Evolutionary conservation across 352 stramenopile species (phyloP).

Genomic region (Aphanomyces astaci): DNA sequence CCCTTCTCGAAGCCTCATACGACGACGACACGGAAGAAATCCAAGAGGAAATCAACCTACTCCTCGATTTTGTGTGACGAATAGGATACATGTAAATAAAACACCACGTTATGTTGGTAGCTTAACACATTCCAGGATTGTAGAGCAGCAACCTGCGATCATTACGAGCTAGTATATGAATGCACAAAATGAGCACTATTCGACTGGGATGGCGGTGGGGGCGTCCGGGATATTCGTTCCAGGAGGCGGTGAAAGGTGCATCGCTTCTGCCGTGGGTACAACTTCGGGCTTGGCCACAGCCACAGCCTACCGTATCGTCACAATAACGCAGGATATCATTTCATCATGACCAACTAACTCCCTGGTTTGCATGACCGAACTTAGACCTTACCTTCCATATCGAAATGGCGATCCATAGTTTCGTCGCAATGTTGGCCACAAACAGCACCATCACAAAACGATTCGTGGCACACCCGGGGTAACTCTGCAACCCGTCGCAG

Average conservation of each 20-base stretch:
- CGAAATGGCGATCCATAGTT: conserved; percentile 34
- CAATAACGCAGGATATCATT: background rate
- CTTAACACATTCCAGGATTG: too few species aligned
- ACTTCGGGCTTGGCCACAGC: background rate
- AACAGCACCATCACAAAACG: conserved; percentile 59
- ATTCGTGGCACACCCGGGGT: conserved; percentile 60
- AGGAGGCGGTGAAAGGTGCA: background rate
- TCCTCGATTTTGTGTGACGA: conserved; percentile 6
- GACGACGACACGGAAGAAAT: conserved; percentile 1
- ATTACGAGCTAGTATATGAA: too few species aligned
- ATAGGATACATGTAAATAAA: background rate
- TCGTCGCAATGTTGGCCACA: conserved; percentile 48
- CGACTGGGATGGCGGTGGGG: background rate
- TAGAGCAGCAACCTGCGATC: too few species aligned
- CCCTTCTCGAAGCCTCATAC: background rate
- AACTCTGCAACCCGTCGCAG: conserved; percentile 27
- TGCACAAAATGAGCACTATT: too few species aligned
- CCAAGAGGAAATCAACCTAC: conserved; percentile 8
- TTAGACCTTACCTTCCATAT: conserved; percentile 39
- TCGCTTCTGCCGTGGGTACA: background rate
- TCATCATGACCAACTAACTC: too few species aligned
- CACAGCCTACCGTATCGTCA: background rate
- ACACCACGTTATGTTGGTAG: too few species aligned
- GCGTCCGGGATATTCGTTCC: background rate
- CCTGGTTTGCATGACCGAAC: too few species aligned